These are phyloP conservation scores for Fusarium keratoplasticum DNA, from an alignment of 2,329 filamentous ascomycete species.

Conservation along the genomic window DNA sequence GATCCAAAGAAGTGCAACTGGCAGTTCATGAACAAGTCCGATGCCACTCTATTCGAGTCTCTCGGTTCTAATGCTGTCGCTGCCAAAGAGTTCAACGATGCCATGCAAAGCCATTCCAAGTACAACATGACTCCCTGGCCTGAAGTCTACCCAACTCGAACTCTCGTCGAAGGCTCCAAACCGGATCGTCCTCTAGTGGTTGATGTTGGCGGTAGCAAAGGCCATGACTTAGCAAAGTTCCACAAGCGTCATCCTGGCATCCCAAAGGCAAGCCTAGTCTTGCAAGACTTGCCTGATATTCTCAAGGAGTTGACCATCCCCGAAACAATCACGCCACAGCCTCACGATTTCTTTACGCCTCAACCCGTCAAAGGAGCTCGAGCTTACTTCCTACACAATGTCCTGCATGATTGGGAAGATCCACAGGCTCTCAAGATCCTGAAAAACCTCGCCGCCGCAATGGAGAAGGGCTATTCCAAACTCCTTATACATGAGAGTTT, in stretches of 20 bases:
- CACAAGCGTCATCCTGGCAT: constrained; percentile 42
- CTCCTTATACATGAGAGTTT: constrained; percentile 53
- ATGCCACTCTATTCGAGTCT: constrained; percentile 47
- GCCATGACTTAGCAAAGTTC: constrained; percentile 52
- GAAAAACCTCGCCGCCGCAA: constrained; percentile 28
- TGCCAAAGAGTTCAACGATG: constrained; percentile 49
- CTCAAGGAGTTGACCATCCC: constrained; percentile 41
- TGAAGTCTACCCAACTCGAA: constrained; percentile 49
- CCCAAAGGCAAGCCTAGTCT: constrained; percentile 44
- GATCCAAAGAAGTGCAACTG: constrained; percentile 48
- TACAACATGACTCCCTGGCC: constrained; percentile 53
- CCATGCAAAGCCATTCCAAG: constrained; percentile 53
- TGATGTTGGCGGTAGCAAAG: constrained; percentile 52
- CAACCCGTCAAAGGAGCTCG: constrained; percentile 55
- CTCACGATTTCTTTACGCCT: constrained; percentile 51
- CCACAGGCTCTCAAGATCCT: constrained; percentile 51
- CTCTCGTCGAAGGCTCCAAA: constrained; percentile 43
- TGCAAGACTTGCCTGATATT: constrained; percentile 51
- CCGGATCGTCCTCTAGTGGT: constrained; percentile 47
- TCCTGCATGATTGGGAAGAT: constrained; percentile 64
- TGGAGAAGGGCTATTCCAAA: constrained; percentile 51
- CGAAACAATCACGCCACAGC: constrained; percentile 43
- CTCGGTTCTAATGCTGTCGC: constrained; percentile 45
- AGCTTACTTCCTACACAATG: constrained; percentile 59
- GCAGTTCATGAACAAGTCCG: constrained; percentile 46